phyloP scores from a whole-genome alignment of 495 filamentous ascomycete species.

The Baudoinia panamericana region DNA sequence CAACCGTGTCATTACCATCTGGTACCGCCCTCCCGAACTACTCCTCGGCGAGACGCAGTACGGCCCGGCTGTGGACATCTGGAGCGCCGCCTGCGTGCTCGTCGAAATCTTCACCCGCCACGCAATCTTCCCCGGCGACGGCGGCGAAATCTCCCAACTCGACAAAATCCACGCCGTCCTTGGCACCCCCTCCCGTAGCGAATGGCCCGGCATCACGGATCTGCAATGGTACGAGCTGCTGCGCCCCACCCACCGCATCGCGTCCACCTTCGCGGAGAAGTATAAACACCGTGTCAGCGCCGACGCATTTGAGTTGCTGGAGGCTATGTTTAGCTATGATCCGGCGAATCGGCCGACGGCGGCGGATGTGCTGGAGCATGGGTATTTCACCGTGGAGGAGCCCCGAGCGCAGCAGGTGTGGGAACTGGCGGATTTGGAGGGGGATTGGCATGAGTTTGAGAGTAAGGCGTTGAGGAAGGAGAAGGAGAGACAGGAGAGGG shows the following conservation, averaged over 20 bases:
- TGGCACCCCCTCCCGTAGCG: slow-evolving; percentile 67
- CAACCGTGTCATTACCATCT: slow-evolving; percentile 95
- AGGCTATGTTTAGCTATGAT: slow-evolving; percentile 74
- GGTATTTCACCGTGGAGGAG: slow-evolving; percentile 78
- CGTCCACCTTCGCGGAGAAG: slow-evolving; percentile 70
- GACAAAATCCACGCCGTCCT: slow-evolving; percentile 92
- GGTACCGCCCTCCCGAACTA: slow-evolving; percentile 92
- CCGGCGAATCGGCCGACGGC: slow-evolving; percentile 74
- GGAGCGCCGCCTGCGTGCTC: slow-evolving; percentile 94
- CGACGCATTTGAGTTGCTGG: slow-evolving; percentile 69
- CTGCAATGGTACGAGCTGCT: slow-evolving; percentile 96
- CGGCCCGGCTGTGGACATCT: slow-evolving; percentile 89
- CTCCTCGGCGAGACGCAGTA: slow-evolving; percentile 90
- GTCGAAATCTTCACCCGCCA: slow-evolving; percentile 93
- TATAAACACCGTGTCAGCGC: slow-evolving; percentile 56
- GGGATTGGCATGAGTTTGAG: slow-evolving; percentile 99
- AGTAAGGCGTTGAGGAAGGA: slow-evolving; percentile 89
- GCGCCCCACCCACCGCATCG: slow-evolving; percentile 55
- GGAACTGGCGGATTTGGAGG: slow-evolving; percentile 75
- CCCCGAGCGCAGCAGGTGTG: slow-evolving; percentile 63
- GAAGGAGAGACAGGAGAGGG: slow-evolving; percentile 65
- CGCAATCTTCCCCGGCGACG: slow-evolving; percentile 91
- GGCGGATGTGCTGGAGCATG: slow-evolving; percentile 71
- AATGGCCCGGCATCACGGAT: slow-evolving; percentile 79
- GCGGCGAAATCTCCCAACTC: slow-evolving; percentile 85